A percentile compares a stretch with the other conserved stretches of the same genome.
Evolutionary conservation across 2,329 filamentous ascomycete species (phyloP).

Genomic region (Calonectria pseudoturangicola): DNA sequence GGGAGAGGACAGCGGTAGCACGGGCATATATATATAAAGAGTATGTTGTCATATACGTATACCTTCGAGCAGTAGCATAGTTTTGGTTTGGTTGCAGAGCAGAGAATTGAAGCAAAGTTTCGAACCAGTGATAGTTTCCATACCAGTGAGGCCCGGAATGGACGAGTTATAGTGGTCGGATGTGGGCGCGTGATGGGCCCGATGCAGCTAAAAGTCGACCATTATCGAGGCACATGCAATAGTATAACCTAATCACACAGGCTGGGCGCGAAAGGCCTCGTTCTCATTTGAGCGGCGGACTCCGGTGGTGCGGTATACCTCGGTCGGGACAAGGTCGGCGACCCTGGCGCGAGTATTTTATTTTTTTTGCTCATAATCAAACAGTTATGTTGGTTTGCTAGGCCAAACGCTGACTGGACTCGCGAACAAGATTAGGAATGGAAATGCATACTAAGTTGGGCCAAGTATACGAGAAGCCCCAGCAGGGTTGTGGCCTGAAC

Average conservation of each 20-base stretch:
- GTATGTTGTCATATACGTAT: slow-evolving; percentile 32
- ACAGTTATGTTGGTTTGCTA: slow-evolving; percentile 11
- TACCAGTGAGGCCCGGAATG: slow-evolving; percentile 4
- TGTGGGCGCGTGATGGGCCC: slow-evolving; percentile 25
- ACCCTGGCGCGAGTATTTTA: slow-evolving; percentile 15
- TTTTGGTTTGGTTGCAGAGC: slow-evolving; percentile 31
- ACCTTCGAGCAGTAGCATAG: slow-evolving; percentile 27
- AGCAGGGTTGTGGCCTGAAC: slow-evolving; percentile 22
- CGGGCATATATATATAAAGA: slow-evolving; percentile 32
- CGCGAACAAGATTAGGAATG: slow-evolving; percentile 21
- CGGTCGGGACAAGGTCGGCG: slow-evolving; percentile 24
- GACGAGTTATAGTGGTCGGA: slow-evolving; percentile 15
- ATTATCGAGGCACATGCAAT: slow-evolving; percentile 34
- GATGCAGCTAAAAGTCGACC: slow-evolving; percentile 36
- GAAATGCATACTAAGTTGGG: slow-evolving; percentile 25
- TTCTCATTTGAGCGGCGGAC: slow-evolving; percentile 16
- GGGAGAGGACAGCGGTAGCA: slow-evolving; percentile 19
- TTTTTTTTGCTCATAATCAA: slow-evolving; percentile 7
- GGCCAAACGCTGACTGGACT: slow-evolving; percentile 2
- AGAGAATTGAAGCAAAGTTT: slow-evolving; percentile 25
- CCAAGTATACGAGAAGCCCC: slow-evolving; percentile 25
- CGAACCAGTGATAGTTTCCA: slow-evolving; percentile 33
- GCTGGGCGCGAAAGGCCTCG: slow-evolving; percentile 24
- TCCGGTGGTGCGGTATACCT: slow-evolving; percentile 34
- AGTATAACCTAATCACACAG: slow-evolving; percentile 35